Evolutionary conservation across 805 yeast genomes (phyloP).

Genomic region (Pichia eremophila): DNA sequence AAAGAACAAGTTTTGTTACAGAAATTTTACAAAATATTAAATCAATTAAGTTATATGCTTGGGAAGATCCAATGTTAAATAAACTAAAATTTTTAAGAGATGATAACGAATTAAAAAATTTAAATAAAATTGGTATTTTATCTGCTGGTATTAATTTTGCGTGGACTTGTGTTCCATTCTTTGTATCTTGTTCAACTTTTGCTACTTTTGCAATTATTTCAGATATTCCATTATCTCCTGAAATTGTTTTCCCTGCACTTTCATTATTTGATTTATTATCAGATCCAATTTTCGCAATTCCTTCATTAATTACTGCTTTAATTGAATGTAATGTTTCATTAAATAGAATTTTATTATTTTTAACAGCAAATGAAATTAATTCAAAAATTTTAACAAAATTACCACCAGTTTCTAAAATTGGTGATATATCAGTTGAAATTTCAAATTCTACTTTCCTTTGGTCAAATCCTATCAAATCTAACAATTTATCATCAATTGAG

Average conservation of each 20-base stretch:
- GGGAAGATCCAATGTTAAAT: constrained; percentile 57
- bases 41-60: constrained; percentile 57
- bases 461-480: constrained; percentile 18
- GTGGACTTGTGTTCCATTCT: constrained; percentile 57
- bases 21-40: constrained; percentile 55
- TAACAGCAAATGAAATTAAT: constrained; percentile 35
- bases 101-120: constrained; percentile 44
- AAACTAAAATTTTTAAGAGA: constrained; percentile 47
- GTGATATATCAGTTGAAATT: constrained; percentile 32
- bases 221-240: constrained; percentile 48
- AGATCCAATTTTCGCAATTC: constrained; percentile 51
- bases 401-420: constrained; percentile 17
- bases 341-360: constrained; percentile 41
- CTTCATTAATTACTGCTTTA: constrained; percentile 44
- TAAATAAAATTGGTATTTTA: constrained; percentile 38
- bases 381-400: constrained; percentile 22
- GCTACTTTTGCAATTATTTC: constrained; percentile 40
- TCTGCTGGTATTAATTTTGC: constrained; percentile 42
- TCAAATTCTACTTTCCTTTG: constrained; percentile 47
- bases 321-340: constrained; percentile 54
- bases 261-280: constrained; percentile 50
- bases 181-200: constrained; percentile 56
- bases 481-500: constrained; percentile 30
- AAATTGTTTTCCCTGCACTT: constrained; percentile 60
- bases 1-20: constrained; percentile 46